Conservation (phyloP, 495 filamentous ascomycete species). For the Talaromyces thailandensis region DNA sequence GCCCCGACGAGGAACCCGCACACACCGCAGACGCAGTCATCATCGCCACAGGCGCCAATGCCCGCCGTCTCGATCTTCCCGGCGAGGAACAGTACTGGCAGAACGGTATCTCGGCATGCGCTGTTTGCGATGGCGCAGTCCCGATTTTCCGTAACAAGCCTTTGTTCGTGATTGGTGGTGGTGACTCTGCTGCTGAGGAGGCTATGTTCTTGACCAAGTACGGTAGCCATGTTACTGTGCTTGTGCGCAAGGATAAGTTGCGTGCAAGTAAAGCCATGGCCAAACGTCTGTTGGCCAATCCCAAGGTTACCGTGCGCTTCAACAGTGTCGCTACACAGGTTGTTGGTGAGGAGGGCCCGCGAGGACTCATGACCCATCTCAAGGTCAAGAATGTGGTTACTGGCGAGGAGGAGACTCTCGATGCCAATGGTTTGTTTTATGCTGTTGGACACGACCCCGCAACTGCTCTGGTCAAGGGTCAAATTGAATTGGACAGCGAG, state of each 20-base stretch:
- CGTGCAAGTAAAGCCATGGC: conserved; percentile 90
- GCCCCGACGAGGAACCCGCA: conserved; percentile 47
- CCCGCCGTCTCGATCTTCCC: conserved; percentile 68
- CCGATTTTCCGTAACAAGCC: conserved; percentile 97
- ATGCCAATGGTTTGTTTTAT: conserved; percentile 93
- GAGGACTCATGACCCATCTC: conserved; percentile 76
- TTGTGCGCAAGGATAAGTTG: conserved; percentile 79
- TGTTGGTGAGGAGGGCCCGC: conserved; percentile 64
- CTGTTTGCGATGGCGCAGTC: conserved; percentile 94
- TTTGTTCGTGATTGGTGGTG: conserved; percentile 90
- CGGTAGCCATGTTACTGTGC: conserved; percentile 84
- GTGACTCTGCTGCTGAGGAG: conserved; percentile 96
- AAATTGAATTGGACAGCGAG: conserved; percentile 78
- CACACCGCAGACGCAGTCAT: conserved; percentile 87
- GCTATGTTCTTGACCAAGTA: conserved; percentile 97
- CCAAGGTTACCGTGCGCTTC: conserved; percentile 82
- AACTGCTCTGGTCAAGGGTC: conserved; percentile 74
- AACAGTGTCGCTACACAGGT: conserved; percentile 75
- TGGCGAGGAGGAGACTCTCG: conserved; percentile 69
- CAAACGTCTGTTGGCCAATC: conserved; percentile 66
- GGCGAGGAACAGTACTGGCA: conserved; percentile 96
- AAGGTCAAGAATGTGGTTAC: conserved; percentile 69
- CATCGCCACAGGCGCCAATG: conserved; percentile 91
- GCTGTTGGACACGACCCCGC: conserved; percentile 96
- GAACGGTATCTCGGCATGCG: conserved; percentile 90